phyloP scores from a whole-genome alignment of 169 alveolate genomes.

The Neospora caninum region DNA sequence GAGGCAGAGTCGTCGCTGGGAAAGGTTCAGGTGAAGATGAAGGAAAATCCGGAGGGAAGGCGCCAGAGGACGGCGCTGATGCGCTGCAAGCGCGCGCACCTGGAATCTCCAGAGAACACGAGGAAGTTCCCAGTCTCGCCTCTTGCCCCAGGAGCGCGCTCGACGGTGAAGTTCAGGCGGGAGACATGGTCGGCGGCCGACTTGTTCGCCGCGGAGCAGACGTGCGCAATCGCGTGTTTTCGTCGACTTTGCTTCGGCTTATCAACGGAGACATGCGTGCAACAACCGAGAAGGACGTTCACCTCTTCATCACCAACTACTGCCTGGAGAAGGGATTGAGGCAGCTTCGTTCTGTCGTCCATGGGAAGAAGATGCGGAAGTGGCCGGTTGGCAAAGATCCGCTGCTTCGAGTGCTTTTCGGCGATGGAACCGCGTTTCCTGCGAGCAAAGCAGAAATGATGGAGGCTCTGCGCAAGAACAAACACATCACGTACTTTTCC shows the following conservation, averaged over 20 bases:
- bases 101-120: too few species aligned
- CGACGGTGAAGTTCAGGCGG: neutral
- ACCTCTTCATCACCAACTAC: slow-evolving; percentile 17
- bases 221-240: neutral
- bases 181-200: slow-evolving; percentile 7
- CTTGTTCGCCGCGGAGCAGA: neutral
- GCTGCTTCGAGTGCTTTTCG: slow-evolving; percentile 19
- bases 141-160: neutral
- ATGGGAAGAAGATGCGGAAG: neutral
- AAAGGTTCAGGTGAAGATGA: too few species aligned
- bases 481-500: slow-evolving; percentile 33
- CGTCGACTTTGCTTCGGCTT: slow-evolving; percentile 26
- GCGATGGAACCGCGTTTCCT: neutral
- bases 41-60: too few species aligned
- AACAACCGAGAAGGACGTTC: slow-evolving; percentile 25
- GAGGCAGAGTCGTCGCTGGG: too few species aligned
- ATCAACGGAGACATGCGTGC: slow-evolving; percentile 2
- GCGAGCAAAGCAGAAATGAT: slow-evolving; percentile 13
- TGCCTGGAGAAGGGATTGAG: neutral
- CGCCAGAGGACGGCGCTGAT: too few species aligned
- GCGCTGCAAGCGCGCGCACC: too few species aligned
- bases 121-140: too few species aligned
- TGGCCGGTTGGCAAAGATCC: slow-evolving; percentile 29
- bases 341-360: neutral
- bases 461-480: slow-evolving; percentile 8